Evolutionary conservation across 2,329 filamentous ascomycete species (phyloP), one percentile per base, ranked within the genome.

Genomic region (Lasiodiplodia gonubiensis): DNA sequence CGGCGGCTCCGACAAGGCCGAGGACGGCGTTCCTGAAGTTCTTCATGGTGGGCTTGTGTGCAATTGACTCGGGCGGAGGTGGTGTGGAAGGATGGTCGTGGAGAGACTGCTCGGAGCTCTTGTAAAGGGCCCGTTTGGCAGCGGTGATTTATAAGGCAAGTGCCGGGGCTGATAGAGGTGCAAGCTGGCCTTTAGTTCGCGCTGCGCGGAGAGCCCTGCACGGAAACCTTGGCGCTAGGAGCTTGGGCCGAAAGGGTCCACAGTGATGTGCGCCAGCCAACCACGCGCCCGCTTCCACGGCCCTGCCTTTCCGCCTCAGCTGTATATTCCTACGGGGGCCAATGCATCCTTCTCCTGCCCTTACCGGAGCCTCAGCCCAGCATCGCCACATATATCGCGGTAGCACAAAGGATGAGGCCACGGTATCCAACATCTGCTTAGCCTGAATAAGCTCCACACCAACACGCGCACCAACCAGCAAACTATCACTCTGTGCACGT

Each of bases 1-100:
- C 84, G 74, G 87, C 89, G 70, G 84, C 83, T 73, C 76, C 78
- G 69, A 84, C 76, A 71, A 84, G 76, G 71, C 78, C 81, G 71
- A 78, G 69, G 55, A 77, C 72, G 49, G 68, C 69, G 57, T 63
- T 69, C 49, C 63, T 67, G 64, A 73, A 72, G 66, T 68, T 72
- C 63, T 70, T 70, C 71, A 73, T 72, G 52, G 21, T 65, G 63
- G 51, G 2, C 5, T 39, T 51, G 10, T 16, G 21, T 23, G 59
- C 59, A 63, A 63, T 63, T 63, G 59, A 63, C 42, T 14, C 59
- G 27, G 65, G 25, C 33, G 46, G 23, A 48, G 33, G 46, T 25
- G 27, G 30, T 60, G 64, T 49, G 65, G 52, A 42, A 55, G 23
- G 33, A 51, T 10, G 48, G 54, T 33, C 3, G 25, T 63, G 42